Conservation (phyloP, 345 rosid species). For the Reutealis trisperma region DNA sequence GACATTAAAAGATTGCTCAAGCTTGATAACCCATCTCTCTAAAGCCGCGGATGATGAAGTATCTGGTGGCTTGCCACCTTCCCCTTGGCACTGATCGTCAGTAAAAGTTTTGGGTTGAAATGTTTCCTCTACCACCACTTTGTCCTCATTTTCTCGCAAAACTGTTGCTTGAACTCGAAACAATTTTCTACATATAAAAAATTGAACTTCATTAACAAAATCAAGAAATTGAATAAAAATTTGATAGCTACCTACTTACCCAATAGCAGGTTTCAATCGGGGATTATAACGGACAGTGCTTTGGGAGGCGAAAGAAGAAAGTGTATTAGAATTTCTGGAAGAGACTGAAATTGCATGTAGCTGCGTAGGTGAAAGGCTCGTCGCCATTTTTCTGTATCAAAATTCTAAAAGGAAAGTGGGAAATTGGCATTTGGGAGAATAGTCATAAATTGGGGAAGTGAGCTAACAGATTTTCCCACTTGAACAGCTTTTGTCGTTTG, state of each 20-base stretch:
- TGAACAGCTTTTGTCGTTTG: conserved; percentile 7
- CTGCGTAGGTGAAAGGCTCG: conserved; percentile 22
- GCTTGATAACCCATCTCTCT: conserved; percentile 62
- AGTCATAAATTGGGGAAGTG: neutral
- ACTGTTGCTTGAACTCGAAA: conserved; percentile 52
- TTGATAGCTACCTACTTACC: neutral
- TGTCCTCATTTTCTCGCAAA: conserved; percentile 68
- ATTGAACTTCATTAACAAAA: neutral
- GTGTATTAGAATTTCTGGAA: conserved; percentile 1
- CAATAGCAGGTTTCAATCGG: neutral
- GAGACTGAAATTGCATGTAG: conserved; percentile 24
- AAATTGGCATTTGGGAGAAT: neutral
- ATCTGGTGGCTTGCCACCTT: conserved; percentile 24
- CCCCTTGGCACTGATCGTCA: conserved; percentile 25
- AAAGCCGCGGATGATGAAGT: conserved; percentile 39
- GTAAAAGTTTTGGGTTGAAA: conserved; percentile 50
- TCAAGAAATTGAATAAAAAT: neutral
- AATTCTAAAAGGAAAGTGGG: neutral
- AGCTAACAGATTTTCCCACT: neutral
- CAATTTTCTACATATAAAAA: conserved; percentile 26
- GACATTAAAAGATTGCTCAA: conserved; percentile 76
- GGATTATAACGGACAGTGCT: neutral
- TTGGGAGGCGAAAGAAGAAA: neutral
- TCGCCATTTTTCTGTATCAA: conserved; percentile 20
- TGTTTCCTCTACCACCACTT: conserved; percentile 67